Evolutionary conservation across 1,139 yeast genomes (phyloP).

Genomic region (Taphrina populina): DNA sequence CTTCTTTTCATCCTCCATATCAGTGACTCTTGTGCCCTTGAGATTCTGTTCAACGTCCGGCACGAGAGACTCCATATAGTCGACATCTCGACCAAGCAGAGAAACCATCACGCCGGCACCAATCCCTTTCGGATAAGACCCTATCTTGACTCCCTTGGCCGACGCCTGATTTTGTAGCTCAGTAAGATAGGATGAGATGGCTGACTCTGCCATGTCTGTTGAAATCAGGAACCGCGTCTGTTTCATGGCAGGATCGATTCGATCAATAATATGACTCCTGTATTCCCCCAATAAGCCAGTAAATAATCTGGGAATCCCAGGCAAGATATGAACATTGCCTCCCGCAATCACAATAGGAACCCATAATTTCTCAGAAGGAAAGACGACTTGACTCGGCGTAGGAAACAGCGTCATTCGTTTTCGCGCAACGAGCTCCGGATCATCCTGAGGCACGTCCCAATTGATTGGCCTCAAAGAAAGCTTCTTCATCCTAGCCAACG

Average conservation of each 20-base stretch:
- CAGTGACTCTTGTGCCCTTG: constrained; percentile 22
- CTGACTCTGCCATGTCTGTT: constrained; percentile 62
- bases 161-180: constrained; percentile 54
- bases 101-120: constrained; percentile 50
- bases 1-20: constrained; percentile 12
- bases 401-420: constrained; percentile 72
- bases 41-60: constrained; percentile 30
- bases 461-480: constrained; percentile 51
- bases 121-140: constrained; percentile 77
- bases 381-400: constrained; percentile 50
- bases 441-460: constrained; percentile 43
- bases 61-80: constrained; percentile 19
- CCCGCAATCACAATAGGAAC: constrained; percentile 74
- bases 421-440: constrained; percentile 57
- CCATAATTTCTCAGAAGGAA: constrained; percentile 64
- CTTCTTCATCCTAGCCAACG: constrained; percentile 60
- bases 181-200: constrained; percentile 63
- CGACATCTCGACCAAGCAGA: constrained; percentile 23
- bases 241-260: constrained; percentile 45
- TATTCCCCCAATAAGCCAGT: constrained; percentile 53
- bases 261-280: constrained; percentile 44
- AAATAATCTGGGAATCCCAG: constrained; percentile 65
- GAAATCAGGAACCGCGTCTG: constrained; percentile 60
- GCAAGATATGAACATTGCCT: constrained; percentile 64
- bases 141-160: constrained; percentile 59